These are phyloP conservation scores for Emericellopsis cladophorae DNA, from an alignment of 2,329 filamentous ascomycete genomes.

Conservation along the genomic window DNA sequence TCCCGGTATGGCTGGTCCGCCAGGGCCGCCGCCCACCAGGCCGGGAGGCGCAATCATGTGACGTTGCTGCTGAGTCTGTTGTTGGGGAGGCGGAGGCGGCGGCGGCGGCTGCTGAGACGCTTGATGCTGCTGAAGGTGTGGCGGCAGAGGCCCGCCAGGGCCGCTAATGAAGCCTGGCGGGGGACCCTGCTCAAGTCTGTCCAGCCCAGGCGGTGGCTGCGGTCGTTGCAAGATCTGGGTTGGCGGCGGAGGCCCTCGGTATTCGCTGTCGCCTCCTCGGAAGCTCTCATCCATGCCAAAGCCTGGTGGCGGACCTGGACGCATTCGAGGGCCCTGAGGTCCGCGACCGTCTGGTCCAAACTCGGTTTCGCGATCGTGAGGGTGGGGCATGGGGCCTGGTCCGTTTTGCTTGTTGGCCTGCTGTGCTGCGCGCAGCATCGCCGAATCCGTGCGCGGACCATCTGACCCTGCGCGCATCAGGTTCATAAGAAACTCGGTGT, in stretches of 20 bases:
- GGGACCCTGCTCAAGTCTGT: slow-evolving; percentile 18
- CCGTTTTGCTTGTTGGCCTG: slow-evolving; percentile 20
- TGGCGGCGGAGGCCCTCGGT: slow-evolving; percentile 33
- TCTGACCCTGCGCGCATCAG: slow-evolving; percentile 54
- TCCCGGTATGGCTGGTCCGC: slow-evolving; percentile 4
- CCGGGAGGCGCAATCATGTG: slow-evolving; percentile 50
- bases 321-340: slow-evolving; percentile 26
- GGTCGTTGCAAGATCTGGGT: slow-evolving; percentile 54
- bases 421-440: slow-evolving; percentile 28
- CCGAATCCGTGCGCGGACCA: slow-evolving; percentile 36
- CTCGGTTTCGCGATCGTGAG: slow-evolving; percentile 35
- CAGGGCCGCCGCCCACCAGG: slow-evolving; percentile 28
- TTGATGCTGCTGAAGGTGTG: slow-evolving; percentile 15
- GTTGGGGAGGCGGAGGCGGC: slow-evolving; percentile 8
- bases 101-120: slow-evolving; percentile 6
- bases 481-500: slow-evolving; percentile 76
- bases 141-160: neutral
- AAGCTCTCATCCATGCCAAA: slow-evolving; percentile 41
- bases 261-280: slow-evolving; percentile 31
- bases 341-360: slow-evolving; percentile 20
- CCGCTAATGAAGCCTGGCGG: slow-evolving; percentile 13
- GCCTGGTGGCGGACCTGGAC: slow-evolving; percentile 32
- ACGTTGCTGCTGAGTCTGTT: slow-evolving; percentile 5
- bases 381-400: slow-evolving; percentile 26
- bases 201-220: slow-evolving; percentile 46